Percentiles rank a stretch among this genome's conserved stretches.
phyloP scores from a whole-genome alignment of 1,139 yeast genomes.

The Blastobotrys elegans region DNA sequence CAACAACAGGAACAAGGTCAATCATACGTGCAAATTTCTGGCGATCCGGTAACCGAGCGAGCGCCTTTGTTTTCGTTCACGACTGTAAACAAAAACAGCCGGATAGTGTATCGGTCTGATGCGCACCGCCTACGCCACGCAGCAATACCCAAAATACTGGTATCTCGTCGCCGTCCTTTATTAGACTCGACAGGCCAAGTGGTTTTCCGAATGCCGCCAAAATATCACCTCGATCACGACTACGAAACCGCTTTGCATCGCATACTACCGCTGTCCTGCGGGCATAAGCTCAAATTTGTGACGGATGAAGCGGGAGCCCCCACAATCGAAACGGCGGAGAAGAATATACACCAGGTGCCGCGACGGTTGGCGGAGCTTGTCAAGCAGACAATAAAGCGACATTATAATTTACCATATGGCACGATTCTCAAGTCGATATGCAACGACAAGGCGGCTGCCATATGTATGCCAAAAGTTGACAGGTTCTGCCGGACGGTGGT shows the following conservation, averaged over 20 bases:
- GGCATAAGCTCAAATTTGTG: neutral
- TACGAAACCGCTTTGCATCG: neutral
- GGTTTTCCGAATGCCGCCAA: conserved; percentile 12
- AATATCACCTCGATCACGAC: conserved; percentile 2
- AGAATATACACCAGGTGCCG: neutral
- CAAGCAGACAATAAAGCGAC: neutral
- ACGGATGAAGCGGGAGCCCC: neutral
- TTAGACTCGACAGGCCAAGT: conserved; percentile 1
- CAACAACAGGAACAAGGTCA: too few relatives aligned
- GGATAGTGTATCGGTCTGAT: neutral
- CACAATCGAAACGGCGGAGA: neutral
- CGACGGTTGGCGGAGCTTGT: too few relatives aligned
- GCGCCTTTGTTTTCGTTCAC: neutral
- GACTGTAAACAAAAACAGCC: neutral
- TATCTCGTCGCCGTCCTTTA: neutral
- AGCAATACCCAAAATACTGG: conserved; percentile 2
- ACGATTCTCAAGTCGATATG: conserved; percentile 4
- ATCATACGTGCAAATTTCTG: neutral
- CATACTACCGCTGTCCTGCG: conserved; percentile 6
- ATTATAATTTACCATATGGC: conserved; percentile 7
- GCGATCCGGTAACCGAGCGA: neutral
- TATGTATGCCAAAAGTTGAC: conserved; percentile 4
- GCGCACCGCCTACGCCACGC: neutral
- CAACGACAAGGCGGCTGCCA: neutral
- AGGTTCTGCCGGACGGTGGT: conserved; percentile 19